phyloP scores from a whole-genome alignment of 2,329 filamentous ascomycete genomes.

The Aspergillus oerlinghausenensis region DNA sequence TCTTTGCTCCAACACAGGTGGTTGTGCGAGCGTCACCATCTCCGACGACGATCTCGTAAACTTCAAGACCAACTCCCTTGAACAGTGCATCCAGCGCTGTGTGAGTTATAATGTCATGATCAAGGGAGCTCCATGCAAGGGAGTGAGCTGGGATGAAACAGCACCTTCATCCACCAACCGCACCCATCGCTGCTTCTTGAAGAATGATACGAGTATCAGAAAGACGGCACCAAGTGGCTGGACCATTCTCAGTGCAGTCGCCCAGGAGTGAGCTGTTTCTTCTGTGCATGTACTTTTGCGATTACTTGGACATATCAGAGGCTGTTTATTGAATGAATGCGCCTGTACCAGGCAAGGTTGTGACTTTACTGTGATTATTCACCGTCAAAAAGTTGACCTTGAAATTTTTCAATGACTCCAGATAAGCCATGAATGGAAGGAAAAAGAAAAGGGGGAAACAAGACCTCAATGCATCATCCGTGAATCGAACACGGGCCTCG shows the following conservation, averaged over 20 bases:
- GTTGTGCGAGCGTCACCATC: not conserved
- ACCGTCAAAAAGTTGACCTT: too few species aligned
- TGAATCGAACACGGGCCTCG: slow-evolving; percentile 46
- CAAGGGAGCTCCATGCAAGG: not conserved
- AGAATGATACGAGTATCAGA: not conserved
- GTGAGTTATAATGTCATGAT: not conserved
- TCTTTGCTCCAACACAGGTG: not conserved
- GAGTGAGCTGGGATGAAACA: not conserved
- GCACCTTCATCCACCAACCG: not conserved
- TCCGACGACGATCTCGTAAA: not conserved
- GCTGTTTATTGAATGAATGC: not conserved
- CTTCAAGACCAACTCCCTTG: not conserved
- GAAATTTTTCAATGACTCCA: not conserved
- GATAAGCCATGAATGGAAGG: not conserved
- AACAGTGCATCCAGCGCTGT: not conserved
- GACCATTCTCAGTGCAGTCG: not conserved
- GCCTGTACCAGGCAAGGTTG: too few species aligned
- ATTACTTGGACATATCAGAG: not conserved
- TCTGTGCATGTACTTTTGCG: not conserved
- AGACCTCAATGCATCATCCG: slow-evolving; percentile 37
- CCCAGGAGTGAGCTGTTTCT: not conserved
- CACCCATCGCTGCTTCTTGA: not conserved
- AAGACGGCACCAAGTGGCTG: not conserved
- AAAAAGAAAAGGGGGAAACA: slow-evolving; percentile 12
- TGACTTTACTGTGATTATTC: too few species aligned